Percentiles rank a stretch among this genome's conserved stretches.
These are phyloP conservation scores for Oryza longistaminata DNA, from an alignment of 176 grass and related monocot species.

Conservation along the genomic window DNA sequence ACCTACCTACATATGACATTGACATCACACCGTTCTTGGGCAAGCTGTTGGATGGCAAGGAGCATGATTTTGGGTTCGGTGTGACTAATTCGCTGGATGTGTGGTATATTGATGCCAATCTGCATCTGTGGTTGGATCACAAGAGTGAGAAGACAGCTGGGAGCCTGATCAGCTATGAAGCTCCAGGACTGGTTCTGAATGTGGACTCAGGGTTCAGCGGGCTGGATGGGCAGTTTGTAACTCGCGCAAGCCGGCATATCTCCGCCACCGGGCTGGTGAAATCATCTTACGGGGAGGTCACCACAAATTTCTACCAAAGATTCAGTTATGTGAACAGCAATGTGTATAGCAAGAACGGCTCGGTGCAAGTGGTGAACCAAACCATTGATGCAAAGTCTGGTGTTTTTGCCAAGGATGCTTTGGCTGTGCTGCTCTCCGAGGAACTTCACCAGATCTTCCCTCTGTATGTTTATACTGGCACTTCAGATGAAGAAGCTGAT, in stretches of 20 bases:
- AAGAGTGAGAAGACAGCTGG: slow-evolving; percentile 37
- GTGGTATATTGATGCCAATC: slow-evolving; percentile 49
- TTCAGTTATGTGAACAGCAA: slow-evolving; percentile 44
- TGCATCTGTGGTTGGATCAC: slow-evolving; percentile 52
- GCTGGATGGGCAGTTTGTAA: slow-evolving; percentile 43
- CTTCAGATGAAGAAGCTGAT: slow-evolving; percentile 25
- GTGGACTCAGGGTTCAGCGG: slow-evolving; percentile 34
- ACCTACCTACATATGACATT: slow-evolving; percentile 47
- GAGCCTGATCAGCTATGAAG: slow-evolving; percentile 38
- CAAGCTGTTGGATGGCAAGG: slow-evolving; percentile 38
- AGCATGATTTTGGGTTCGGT: slow-evolving; percentile 45
- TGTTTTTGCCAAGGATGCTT: slow-evolving; percentile 33
- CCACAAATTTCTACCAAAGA: slow-evolving; percentile 44
- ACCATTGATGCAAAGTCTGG: slow-evolving; percentile 48
- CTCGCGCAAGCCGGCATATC: slow-evolving; percentile 19
- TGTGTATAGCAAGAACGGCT: slow-evolving; percentile 29
- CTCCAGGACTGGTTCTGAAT: neutral
- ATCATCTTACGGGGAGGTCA: slow-evolving; percentile 41
- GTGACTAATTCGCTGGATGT: slow-evolving; percentile 36
- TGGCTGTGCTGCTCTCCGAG: slow-evolving; percentile 13
- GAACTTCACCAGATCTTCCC: slow-evolving; percentile 43
- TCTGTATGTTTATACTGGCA: slow-evolving; percentile 42
- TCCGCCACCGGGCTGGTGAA: slow-evolving; percentile 43
- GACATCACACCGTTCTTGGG: slow-evolving; percentile 53
- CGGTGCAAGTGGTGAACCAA: slow-evolving; percentile 42